Evolutionary conservation across 2,329 filamentous ascomycete genomes (phyloP).

Genomic region (Torrubiellomyces zombiae): DNA sequence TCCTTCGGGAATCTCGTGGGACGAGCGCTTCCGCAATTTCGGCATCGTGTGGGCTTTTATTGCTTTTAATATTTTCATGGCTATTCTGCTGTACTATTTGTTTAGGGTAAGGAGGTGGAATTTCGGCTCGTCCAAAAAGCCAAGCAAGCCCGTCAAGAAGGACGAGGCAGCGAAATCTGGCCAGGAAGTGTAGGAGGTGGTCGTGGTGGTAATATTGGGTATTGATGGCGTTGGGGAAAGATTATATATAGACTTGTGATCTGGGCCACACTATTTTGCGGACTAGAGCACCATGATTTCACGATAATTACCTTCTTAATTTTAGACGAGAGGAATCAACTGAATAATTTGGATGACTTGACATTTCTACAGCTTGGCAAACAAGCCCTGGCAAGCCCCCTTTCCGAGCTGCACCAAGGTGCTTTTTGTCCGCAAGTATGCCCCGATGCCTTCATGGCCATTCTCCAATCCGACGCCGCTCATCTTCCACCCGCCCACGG

Average conservation of each 20-base stretch:
- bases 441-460: slow-evolving; percentile 59
- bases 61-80: slow-evolving; percentile 42
- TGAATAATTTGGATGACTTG: too few relatives aligned
- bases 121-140: slow-evolving; percentile 3
- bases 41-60: slow-evolving; percentile 54
- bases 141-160: too few relatives aligned
- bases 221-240: too few relatives aligned
- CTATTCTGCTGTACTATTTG: slow-evolving; percentile 44
- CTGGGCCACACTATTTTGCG: too few relatives aligned
- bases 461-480: slow-evolving; percentile 83
- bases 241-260: too few relatives aligned
- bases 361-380: slow-evolving; percentile 53
- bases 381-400: slow-evolving; percentile 48
- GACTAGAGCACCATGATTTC: too few relatives aligned
- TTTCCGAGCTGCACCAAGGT: slow-evolving; percentile 66
- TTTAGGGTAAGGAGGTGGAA: slow-evolving; percentile 33
- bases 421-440: slow-evolving; percentile 77
- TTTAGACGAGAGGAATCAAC: too few relatives aligned
- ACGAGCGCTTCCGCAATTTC: slow-evolving; percentile 50
- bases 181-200: too few relatives aligned
- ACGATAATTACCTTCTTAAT: too few relatives aligned
- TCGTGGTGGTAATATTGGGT: too few relatives aligned
- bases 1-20: slow-evolving; percentile 28
- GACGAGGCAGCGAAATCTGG: too few relatives aligned
- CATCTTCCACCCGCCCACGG: slow-evolving; percentile 82